Base-by-base conservation (phyloP, 768 basidiomycete genomes). In the Xanthoconium stramineum region DNA sequence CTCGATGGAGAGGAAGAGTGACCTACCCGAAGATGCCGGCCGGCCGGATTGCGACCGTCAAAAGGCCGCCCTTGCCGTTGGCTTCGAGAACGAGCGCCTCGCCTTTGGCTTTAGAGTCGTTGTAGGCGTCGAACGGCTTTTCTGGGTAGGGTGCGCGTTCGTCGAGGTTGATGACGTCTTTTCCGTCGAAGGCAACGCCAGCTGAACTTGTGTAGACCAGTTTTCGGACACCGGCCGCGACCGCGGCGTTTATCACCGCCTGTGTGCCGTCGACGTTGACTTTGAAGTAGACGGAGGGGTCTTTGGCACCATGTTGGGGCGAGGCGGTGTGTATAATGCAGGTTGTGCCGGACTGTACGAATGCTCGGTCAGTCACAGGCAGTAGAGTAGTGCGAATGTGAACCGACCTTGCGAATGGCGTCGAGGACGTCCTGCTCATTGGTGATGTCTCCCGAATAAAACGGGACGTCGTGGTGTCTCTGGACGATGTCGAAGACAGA, bases 291-390 rank as follows among this genome's bases (percentile, higher is more conserved):
- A 98, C 68, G 2, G 83, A 83, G 0, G 83, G 77, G 61, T 89
- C 78, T 53, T 83, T 82, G 50, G 78, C 80, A 14, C 83, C 90
- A 61, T 85, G 88, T 6, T 83, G 83, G 0, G 85, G 86, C 8
- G 94, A 95, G 17, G 95, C 97, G 11, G 95, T 98, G 71, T 99
- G 97, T 59, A 99, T 92, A 59, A 98, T 89, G 65, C 89, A 91
- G 0, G 92, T 94, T 29, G 93, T 81, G 38, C 85, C 84, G 58
- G 87, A 88, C 89, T 93, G 52, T 36, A 47, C 17, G 20, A 28
- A 37, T 19, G 5, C 4, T 36, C 6, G 6, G 12, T 53, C 28
- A 53, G 42, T 51, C 6, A 20, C 0, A 3, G 32, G 19, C 7
- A 17, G 17, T n/a, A 14, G 20, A 47, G 19, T 3, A 39, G 7